A percentile compares a stretch with the other conserved stretches of the same genome.
Evolutionary conservation across 2,329 filamentous ascomycete species (phyloP).

Genomic region (Arthrinium puccinioides): DNA sequence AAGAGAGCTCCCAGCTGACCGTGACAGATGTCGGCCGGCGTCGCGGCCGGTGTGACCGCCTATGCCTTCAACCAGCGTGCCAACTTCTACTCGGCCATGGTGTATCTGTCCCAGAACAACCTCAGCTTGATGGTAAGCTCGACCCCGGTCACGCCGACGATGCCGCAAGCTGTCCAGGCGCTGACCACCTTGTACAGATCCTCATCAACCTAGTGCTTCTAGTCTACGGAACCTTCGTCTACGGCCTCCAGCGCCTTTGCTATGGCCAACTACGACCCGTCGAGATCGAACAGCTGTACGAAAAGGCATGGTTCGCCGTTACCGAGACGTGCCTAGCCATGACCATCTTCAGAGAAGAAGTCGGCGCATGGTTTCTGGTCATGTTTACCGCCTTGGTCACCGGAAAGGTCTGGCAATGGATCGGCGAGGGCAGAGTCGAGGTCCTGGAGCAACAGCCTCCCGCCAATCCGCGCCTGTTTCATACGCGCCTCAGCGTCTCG

Average conservation of each 20-base stretch:
- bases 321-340: constrained; percentile 96
- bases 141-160: not conserved
- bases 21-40: constrained; percentile 66
- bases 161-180: not conserved
- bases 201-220: constrained; percentile 87
- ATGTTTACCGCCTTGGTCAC: constrained; percentile 94
- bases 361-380: constrained; percentile 88
- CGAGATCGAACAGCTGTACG: constrained; percentile 94
- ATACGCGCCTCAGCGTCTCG: constrained; percentile 72
- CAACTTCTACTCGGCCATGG: constrained; percentile 97
- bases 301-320: constrained; percentile 96
- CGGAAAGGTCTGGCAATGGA: constrained; percentile 98
- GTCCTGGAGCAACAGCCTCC: constrained; percentile 93
- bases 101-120: constrained; percentile 94
- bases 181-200: constrained; percentile 46
- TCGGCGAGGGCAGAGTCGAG: constrained; percentile 90
- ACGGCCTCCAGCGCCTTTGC: constrained; percentile 80
- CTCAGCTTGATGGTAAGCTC: constrained; percentile 77
- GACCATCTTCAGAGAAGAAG: constrained; percentile 95
- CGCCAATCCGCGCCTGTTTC: constrained; percentile 80
- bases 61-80: constrained; percentile 91
- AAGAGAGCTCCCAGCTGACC: constrained; percentile 7
- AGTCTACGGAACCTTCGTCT: constrained; percentile 71
- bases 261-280: constrained; percentile 86
- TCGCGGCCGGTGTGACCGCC: constrained; percentile 76